phyloP scores from a whole-genome alignment of 345 rosid species.

The Eucalyptus camaldulensis region DNA sequence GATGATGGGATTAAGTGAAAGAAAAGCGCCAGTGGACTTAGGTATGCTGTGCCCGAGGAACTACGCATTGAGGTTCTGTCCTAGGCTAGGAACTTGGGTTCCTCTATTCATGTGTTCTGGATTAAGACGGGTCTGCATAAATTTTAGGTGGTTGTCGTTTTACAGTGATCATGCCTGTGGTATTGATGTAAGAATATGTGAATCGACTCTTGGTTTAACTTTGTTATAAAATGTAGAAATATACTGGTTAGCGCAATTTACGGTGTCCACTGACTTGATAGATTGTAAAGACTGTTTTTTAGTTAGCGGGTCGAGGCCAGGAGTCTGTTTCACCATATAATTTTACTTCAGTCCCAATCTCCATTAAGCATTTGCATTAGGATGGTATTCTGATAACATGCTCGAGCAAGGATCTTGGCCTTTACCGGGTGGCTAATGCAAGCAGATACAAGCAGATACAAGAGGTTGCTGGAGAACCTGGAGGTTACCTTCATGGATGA shows the following conservation, averaged over 20 bases:
- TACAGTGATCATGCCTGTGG: background rate
- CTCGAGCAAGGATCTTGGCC: constrained; percentile 96
- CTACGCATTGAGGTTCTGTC: background rate
- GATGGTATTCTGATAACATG: constrained; percentile 80
- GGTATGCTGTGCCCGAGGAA: background rate
- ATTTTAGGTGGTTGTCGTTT: background rate
- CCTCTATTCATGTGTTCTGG: background rate
- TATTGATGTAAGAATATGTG: background rate
- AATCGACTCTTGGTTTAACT: background rate
- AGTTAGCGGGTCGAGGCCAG: background rate
- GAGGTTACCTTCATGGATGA: constrained; percentile 97
- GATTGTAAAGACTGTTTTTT: background rate
- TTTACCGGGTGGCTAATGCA: constrained; percentile 44
- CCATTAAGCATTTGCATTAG: background rate
- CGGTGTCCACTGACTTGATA: background rate
- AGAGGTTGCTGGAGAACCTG: constrained; percentile 99
- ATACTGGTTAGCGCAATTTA: background rate
- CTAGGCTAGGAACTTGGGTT: background rate
- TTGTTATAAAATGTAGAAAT: background rate
- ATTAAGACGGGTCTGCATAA: background rate
- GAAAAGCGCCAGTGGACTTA: background rate
- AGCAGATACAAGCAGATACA: constrained; percentile 98
- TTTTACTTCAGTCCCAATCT: background rate
- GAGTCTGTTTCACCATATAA: background rate
- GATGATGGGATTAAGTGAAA: background rate